Evolutionary conservation across 805 yeast species (phyloP), one percentile per base, ranked within the genome.

Genomic region (Danielozyma ontarioensis): DNA sequence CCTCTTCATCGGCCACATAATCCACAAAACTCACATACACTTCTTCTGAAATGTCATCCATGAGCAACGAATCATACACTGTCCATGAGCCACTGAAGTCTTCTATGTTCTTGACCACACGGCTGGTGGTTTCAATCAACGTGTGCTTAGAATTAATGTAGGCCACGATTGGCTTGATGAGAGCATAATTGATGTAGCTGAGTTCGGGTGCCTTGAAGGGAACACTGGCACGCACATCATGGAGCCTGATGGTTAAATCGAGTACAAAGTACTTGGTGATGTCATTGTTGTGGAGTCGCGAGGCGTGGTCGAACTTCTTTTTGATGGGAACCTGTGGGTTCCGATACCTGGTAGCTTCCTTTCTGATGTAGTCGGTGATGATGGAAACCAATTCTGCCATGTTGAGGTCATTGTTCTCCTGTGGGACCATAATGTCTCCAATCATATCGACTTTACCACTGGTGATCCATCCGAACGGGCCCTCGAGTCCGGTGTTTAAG

Each of bases 81-180:
- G 98, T 90, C 98, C 98, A 93, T 5, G 95, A 77, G 0, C 98
- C 98, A 48, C 85, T 88, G 55, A 93, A 93, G 51, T 93, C 98
- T 17, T 69, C 64, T 15, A 88, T 59, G 28, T 76, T 73, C 53
- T 93, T 93, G 22, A 82, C 81, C 6, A 93, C 78, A 3, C 87
- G 76, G 51, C 95, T 86, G 40, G 78, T 71, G 37, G 90, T 79
- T 28, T 95, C 96, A 39, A 93, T 89, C 50, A 81, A 84, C 0
- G 97, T 87, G 50, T 85, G 84, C 38, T 84, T 74, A 24, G 93
- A 83, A 54, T 93, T 93, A 53, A 93, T 90, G 57, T 90, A 93
- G 1, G 89, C 97, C 16, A 93, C 96, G 53, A 93, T 89, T 0
- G 98, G 98, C 41, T 96, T 68, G 33, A 93, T 83, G 36, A 93